phyloP scores from a whole-genome alignment of 495 filamentous ascomycete species.

The Penicillium pancosmium region DNA sequence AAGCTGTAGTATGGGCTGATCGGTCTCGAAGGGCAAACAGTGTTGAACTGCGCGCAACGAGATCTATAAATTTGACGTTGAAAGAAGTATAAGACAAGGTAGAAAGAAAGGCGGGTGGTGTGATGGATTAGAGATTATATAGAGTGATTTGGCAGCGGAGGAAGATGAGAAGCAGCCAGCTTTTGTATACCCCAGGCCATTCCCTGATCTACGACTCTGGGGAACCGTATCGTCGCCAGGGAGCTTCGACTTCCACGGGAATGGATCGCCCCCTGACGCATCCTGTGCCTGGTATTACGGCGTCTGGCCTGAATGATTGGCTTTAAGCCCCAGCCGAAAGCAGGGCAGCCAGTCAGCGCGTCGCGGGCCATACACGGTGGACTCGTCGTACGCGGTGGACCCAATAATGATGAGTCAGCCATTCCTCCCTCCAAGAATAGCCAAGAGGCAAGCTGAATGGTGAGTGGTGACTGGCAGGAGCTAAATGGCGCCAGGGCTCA shows the following conservation, averaged over 20 bases:
- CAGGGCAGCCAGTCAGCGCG: slow-evolving; percentile 31
- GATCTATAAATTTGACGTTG: slow-evolving; percentile 18
- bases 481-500: slow-evolving; percentile 3
- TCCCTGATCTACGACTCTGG: slow-evolving; percentile 35
- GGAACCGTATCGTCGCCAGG: slow-evolving; percentile 24
- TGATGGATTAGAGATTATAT: slow-evolving; percentile 14
- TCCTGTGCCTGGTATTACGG: slow-evolving; percentile 31
- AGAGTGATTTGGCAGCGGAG: slow-evolving; percentile 14
- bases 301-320: slow-evolving; percentile 21
- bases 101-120: slow-evolving; percentile 8
- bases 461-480: not conserved
- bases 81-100: slow-evolving; percentile 14
- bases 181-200: slow-evolving; percentile 34
- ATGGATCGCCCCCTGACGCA: slow-evolving; percentile 36
- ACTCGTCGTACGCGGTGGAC: slow-evolving; percentile 12
- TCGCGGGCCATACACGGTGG: slow-evolving; percentile 11
- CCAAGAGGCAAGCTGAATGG: not conserved
- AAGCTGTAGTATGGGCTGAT: slow-evolving; percentile 13
- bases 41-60: slow-evolving; percentile 31
- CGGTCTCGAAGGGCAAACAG: slow-evolving; percentile 20
- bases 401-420: slow-evolving; percentile 35
- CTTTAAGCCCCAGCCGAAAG: slow-evolving; percentile 14
- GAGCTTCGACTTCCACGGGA: slow-evolving; percentile 23
- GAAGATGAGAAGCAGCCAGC: slow-evolving; percentile 17
- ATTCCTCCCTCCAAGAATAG: slow-evolving; percentile 24